Base-by-base conservation (phyloP, 1,284 basidiomycete genomes). In the Pholiota adiposa region DNA sequence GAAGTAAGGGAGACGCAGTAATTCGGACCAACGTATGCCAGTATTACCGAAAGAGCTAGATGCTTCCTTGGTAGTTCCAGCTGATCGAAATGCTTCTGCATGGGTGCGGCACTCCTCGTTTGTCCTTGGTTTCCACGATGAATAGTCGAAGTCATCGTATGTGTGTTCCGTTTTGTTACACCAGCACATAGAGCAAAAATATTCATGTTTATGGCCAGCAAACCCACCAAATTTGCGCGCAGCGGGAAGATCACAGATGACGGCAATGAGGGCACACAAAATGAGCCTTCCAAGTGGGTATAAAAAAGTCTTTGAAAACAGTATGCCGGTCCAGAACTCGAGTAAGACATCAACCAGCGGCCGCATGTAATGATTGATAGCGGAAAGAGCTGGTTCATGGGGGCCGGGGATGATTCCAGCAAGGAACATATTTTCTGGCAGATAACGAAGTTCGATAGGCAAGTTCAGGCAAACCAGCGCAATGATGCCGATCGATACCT, bases 1-100 rank as follows among this genome's bases (percentile, higher is more conserved):
- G 70, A 73, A 80, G 56, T 80, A 80, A 0, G 73, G 73, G 0
- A 81, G 65, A 0, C 67, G 50, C 11, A 77, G 63, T 3, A 81
- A 61, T 49, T 76, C 70, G 0, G 75, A 74, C 71, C 73, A 79
- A 2, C 70, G 66, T 6, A 76, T 46, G 7, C 77, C 76, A 56
- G 65, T 46, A 33, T 52, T 43, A 4, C 66, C 58, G 46, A 69
- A 70, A 0, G 27, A 31, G 16, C n/a, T 18, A 11, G 4, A 5
- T 23, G 19, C 40, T 6, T 41, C 41, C 25, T 12, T 31, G 18
- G 21, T n/a, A 19, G 40, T 54, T 16, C 11, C 19, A 2, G 50
- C 50, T 33, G 50, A 18, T 5, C 50, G 49, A 16, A 34, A 36
- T 5, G 12, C 12, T 4, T 33, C 50, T 5, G 27, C 49, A 51